Evolutionary conservation across 148 eudicot genomes (phyloP), one percentile per base, ranked within the genome.

Genomic region (Spergularia marina): DNA sequence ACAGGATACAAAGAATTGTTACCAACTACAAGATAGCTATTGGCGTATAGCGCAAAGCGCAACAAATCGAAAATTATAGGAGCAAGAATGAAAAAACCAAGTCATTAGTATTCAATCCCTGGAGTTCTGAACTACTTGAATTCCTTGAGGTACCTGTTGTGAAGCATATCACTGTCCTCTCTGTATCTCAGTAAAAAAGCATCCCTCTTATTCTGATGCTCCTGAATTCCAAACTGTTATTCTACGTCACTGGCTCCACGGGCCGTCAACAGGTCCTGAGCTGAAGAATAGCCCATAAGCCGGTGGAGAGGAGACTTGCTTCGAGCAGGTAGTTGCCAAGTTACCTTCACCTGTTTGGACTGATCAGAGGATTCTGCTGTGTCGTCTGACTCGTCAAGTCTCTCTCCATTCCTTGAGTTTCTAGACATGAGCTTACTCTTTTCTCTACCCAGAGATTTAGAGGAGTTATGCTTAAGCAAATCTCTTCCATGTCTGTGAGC

Each of bases 211-310:
- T 58, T 62, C 60, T 53, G 14, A 23, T 13, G 14, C 54, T 68
- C 4, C 68, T 6, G 20, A 52, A 49, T 30, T 62, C 10, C 63
- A 51, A 54, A 34, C 5, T 65, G 62, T 71, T 21, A 71, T 51
- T 81, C 60, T 72, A 23, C 10, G 21, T 81, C 77, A 36, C 71
- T 67, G 59, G 18, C 63, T 39, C 34, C 67, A 57, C 21, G 60
- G 4, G 52, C 73, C 10, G 55, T 39, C 25, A 87, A 71, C 72
- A 91, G 78, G 55, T 79, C 71, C 55, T 83, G 78, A 30, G 91
- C 87, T 17, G 96, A 87, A 55, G 90, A 72, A 78, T 90, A 90
- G n/a, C 98, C 98, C 93, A 91, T 85, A 30, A 94, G 95, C 86
- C 78, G 83, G 74, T 91, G 97, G 79, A 91, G 97, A 12, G 95